Evolutionary conservation across 768 basidiomycete genomes (phyloP).

Genomic region (Trametes meyenii): DNA sequence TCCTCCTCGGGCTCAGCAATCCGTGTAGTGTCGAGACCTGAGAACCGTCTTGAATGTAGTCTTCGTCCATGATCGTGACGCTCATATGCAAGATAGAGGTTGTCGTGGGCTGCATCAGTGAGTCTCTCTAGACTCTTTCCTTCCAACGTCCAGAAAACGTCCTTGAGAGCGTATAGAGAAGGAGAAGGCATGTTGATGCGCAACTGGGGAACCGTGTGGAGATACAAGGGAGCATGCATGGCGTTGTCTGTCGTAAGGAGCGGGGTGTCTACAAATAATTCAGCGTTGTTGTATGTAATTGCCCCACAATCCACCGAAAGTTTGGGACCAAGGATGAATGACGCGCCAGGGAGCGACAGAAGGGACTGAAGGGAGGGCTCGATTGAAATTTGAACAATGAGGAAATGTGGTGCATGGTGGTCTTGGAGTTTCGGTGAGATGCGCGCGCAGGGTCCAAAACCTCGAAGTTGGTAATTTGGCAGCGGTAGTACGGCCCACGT

Average conservation of each 20-base stretch:
- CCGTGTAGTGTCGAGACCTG: not conserved
- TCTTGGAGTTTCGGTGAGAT: not conserved
- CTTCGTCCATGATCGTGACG: too few relatives aligned
- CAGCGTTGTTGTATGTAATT: not conserved
- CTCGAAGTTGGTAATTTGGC: not conserved
- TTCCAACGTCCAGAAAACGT: not conserved
- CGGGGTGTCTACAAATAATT: not conserved
- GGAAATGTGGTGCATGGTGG: not conserved
- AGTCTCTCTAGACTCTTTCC: not conserved
- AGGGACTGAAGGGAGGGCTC: too few relatives aligned
- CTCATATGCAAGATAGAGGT: not conserved
- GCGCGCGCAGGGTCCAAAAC: not conserved
- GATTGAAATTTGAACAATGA: not conserved
- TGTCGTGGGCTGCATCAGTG: not conserved
- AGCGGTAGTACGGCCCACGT: not conserved
- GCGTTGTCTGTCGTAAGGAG: not conserved
- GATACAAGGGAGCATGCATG: not conserved
- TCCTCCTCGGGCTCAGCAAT: not conserved
- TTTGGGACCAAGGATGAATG: not conserved
- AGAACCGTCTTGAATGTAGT: too few relatives aligned
- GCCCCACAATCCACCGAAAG: not conserved
- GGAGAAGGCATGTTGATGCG: not conserved
- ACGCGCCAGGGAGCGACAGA: not conserved
- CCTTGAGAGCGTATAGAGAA: too few relatives aligned
- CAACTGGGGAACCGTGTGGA: not conserved